A percentile compares a stretch with the other conserved stretches of the same genome.
phyloP scores from a whole-genome alignment of 2,329 filamentous ascomycete genomes.

The Bipolaris gigantea region DNA sequence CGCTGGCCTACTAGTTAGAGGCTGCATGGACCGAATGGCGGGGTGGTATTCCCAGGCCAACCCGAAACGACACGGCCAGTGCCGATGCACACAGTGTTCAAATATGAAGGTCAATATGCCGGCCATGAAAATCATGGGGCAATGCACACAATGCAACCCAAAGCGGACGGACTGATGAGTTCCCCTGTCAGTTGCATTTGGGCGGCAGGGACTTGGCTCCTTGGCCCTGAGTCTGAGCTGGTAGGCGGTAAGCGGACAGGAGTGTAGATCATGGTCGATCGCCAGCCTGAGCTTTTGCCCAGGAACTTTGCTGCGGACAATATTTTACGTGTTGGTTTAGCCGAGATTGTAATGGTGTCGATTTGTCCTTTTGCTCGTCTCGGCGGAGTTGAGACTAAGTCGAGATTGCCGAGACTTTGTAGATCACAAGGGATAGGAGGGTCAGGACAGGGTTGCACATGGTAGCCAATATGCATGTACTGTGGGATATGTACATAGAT shows the following conservation, averaged over 20 bases:
- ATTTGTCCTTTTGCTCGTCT: background rate
- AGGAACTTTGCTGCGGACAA: background rate
- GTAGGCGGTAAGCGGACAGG: slow-evolving; percentile 5
- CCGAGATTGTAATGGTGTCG: background rate
- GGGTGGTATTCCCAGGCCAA: slow-evolving; percentile 6
- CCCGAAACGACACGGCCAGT: slow-evolving; percentile 8
- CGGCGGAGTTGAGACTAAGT: background rate
- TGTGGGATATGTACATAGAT: slow-evolving; percentile 9
- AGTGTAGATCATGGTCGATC: slow-evolving; percentile 7
- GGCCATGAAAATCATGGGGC: background rate
- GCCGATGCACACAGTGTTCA: slow-evolving; percentile 4
- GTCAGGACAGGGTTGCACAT: slow-evolving; percentile 14
- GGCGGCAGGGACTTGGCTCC: slow-evolving; percentile 20
- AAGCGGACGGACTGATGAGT: slow-evolving; percentile 1
- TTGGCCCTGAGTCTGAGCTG: slow-evolving; percentile 13
- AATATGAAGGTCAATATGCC: background rate
- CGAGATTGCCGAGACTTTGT: slow-evolving; percentile 7
- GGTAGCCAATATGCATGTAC: slow-evolving; percentile 10
- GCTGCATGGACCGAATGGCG: slow-evolving; percentile 6
- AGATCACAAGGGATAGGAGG: slow-evolving; percentile 1
- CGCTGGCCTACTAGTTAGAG: slow-evolving; percentile 6
- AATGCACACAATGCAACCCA: slow-evolving; percentile 2
- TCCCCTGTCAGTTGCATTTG: slow-evolving; percentile 11
- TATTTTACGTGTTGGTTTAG: slow-evolving; percentile 1
- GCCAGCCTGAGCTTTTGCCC: background rate